phyloP scores from a whole-genome alignment of 345 rosid genomes.

The Gossypium longicalyx region DNA sequence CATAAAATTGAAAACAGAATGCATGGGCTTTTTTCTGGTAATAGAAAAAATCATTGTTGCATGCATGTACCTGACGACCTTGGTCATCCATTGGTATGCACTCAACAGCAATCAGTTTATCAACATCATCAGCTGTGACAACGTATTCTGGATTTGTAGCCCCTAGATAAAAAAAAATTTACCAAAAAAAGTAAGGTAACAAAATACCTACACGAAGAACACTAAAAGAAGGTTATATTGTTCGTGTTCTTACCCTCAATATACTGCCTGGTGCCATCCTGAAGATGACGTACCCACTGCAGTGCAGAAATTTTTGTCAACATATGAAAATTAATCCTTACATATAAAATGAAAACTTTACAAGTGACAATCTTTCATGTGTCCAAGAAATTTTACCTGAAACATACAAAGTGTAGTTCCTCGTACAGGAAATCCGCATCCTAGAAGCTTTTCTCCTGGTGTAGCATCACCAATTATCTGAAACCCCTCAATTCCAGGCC shows the following conservation, averaged over 20 bases:
- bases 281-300: constrained; percentile 96
- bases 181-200: background rate
- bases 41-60: background rate
- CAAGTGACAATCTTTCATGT: background rate
- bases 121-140: constrained; percentile 98
- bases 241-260: constrained; percentile 66
- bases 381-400: constrained; percentile 53
- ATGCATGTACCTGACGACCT: constrained; percentile 69
- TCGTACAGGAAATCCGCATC: constrained; percentile 82
- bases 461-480: constrained; percentile 86
- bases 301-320: constrained; percentile 3
- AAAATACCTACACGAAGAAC: background rate
- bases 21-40: background rate
- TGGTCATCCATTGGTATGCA: constrained; percentile 99
- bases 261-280: constrained; percentile 88
- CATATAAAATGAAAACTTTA: background rate
- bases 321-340: background rate
- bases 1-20: background rate
- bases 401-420: constrained; percentile 98
- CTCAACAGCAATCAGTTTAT: constrained; percentile 90
- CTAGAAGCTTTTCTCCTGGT: constrained; percentile 90
- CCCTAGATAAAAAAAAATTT: constrained; percentile 41
- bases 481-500: constrained; percentile 89
- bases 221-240: background rate
- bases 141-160: constrained; percentile 96